phyloP scores from a whole-genome alignment of 306 rosid species.

The Cucumis cinereus region DNA sequence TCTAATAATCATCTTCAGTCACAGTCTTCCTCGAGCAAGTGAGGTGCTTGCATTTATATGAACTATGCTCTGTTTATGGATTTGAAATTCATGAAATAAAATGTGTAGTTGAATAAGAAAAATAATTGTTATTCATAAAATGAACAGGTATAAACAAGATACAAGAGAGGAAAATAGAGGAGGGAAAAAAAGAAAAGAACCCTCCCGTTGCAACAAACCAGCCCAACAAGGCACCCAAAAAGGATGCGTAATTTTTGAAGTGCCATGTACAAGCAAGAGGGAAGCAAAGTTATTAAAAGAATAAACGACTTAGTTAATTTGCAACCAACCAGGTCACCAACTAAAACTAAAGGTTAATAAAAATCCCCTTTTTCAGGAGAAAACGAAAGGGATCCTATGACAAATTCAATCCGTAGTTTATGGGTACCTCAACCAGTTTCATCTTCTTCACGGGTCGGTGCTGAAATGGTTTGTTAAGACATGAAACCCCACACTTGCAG shows the following conservation, averaged over 20 bases:
- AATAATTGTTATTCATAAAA: neutral
- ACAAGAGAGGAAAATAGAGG: neutral
- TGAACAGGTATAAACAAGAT: neutral
- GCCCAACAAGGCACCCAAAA: neutral
- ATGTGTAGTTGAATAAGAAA: neutral
- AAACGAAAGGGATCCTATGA: neutral
- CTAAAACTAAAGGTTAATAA: neutral
- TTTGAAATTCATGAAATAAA: neutral
- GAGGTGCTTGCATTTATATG: neutral
- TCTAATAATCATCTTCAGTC: neutral
- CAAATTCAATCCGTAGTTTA: neutral
- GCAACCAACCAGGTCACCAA: neutral
- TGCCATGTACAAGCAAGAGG: neutral
- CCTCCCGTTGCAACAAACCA: neutral
- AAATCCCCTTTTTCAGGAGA: neutral
- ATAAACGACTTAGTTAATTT: neutral
- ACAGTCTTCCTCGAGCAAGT: neutral
- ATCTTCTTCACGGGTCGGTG: conserved; percentile 62
- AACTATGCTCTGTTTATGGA: neutral
- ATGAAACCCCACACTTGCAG: conserved; percentile 75
- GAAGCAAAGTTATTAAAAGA: neutral
- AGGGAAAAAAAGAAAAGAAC: too few relatives aligned
- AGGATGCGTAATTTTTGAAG: neutral
- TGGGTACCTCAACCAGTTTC: conserved; percentile 70
- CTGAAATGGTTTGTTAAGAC: conserved; percentile 89